Percentiles rank a stretch among this genome's conserved stretches.
Evolutionary conservation across 192 early-diverging fungal genomes (phyloP).

Genomic region (Neocallimastix lanati): DNA sequence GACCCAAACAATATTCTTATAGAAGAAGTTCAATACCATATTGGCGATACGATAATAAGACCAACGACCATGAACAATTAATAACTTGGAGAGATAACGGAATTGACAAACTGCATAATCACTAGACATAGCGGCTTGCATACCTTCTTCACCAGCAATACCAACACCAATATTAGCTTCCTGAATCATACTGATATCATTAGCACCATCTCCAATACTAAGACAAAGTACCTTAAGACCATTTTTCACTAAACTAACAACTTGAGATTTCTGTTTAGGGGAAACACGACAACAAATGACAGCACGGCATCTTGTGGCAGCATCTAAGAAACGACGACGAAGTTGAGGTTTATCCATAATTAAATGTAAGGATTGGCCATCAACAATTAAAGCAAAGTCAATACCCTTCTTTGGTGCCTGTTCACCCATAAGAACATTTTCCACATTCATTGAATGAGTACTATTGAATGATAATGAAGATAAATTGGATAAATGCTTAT

Average conservation of each 20-base stretch:
- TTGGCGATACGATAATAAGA: slow-evolving; percentile 52
- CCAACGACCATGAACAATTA: slow-evolving; percentile 90
- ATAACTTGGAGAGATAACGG: slow-evolving; percentile 56
- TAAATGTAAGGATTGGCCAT: slow-evolving; percentile 70
- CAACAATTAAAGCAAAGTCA: slow-evolving; percentile 51
- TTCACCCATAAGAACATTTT: slow-evolving; percentile 5
- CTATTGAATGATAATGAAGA: not conserved
- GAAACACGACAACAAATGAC: slow-evolving; percentile 92
- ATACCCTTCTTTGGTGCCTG: not conserved
- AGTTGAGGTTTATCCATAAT: slow-evolving; percentile 43
- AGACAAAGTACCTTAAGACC: slow-evolving; percentile 69
- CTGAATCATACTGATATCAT: slow-evolving; percentile 97
- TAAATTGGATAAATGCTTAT: not conserved
- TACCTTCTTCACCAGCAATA: slow-evolving; percentile 82
- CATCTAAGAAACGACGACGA: slow-evolving; percentile 38
- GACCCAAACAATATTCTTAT: slow-evolving; percentile 82
- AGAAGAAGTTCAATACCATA: slow-evolving; percentile 83
- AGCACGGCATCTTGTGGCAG: slow-evolving; percentile 61
- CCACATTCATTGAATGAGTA: slow-evolving; percentile 9
- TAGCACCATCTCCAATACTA: slow-evolving; percentile 91
- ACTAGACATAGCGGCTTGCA: slow-evolving; percentile 80
- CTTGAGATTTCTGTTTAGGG: slow-evolving; percentile 86
- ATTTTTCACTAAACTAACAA: slow-evolving; percentile 73
- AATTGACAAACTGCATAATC: slow-evolving; percentile 92
- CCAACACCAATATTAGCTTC: slow-evolving; percentile 88